These are phyloP conservation scores for Microcera coccophila DNA, from an alignment of 2,329 filamentous ascomycete species.

Conservation along the genomic window DNA sequence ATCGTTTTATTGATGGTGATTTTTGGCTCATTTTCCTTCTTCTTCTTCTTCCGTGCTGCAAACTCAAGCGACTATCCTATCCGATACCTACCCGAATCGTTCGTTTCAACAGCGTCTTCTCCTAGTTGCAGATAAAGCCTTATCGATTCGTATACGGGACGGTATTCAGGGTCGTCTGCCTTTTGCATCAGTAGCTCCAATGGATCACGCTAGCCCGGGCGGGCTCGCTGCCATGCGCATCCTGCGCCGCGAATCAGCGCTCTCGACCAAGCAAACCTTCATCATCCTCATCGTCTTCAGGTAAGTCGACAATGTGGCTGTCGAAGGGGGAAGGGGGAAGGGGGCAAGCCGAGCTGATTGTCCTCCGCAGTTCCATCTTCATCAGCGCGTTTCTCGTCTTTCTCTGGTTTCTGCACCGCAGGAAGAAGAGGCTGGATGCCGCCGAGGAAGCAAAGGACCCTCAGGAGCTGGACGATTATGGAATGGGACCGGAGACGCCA, in stretches of 20 bases:
- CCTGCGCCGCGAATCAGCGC: slow-evolving; percentile 16
- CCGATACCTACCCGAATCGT: background rate
- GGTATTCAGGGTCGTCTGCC: slow-evolving; percentile 12
- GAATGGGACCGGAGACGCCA: slow-evolving; percentile 7
- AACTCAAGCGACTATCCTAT: slow-evolving; percentile 1
- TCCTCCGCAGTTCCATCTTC: slow-evolving; percentile 8
- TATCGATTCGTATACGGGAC: background rate
- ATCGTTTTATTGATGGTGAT: background rate
- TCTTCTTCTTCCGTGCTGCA: slow-evolving; percentile 1
- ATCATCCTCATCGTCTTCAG: slow-evolving; percentile 13
- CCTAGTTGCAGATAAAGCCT: no score
- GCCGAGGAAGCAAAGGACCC: slow-evolving; percentile 21
- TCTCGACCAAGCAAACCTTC: slow-evolving; percentile 14
- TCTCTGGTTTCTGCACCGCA: slow-evolving; percentile 19
- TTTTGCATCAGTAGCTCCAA: no score
- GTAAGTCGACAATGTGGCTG: slow-evolving; percentile 7
- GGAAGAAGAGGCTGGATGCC: slow-evolving; percentile 15
- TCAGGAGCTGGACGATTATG: slow-evolving; percentile 28
- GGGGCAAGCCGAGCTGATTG: background rate
- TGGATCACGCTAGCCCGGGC: slow-evolving; percentile 7
- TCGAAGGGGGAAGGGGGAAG: no score
- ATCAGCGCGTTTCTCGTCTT: slow-evolving; percentile 13
- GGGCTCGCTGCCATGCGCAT: slow-evolving; percentile 15
- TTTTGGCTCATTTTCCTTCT: no score
- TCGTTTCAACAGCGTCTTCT: background rate